Conservation (phyloP, 2,329 filamentous ascomycete genomes). For the Trichocomaceae sp. region DNA sequence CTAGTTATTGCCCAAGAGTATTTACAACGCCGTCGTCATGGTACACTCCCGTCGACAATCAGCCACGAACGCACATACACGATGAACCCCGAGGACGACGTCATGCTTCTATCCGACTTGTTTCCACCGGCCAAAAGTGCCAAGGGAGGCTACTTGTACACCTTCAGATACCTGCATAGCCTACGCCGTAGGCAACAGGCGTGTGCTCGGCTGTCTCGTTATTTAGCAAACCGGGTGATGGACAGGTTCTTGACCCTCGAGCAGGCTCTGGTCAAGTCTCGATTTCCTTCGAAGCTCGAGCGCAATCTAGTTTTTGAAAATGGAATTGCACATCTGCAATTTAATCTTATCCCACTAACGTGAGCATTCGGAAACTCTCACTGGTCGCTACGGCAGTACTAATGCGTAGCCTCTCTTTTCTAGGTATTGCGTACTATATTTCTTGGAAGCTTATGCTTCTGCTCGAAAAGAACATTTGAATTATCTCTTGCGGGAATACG, state of each 20-base stretch:
- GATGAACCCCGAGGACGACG: constrained; percentile 37
- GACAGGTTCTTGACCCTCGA: constrained; percentile 32
- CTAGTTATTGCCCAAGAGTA: constrained; percentile 37
- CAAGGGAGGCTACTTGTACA: constrained; percentile 33
- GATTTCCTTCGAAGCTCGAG: constrained; percentile 28
- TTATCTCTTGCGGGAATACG: constrained; percentile 31
- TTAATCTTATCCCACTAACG: constrained; percentile 37
- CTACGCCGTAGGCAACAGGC: constrained; percentile 33
- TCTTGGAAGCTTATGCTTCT: constrained; percentile 34
- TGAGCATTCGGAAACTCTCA: constrained; percentile 18
- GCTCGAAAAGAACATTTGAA: constrained; percentile 34
- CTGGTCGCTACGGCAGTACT: not conserved
- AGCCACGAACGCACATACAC: constrained; percentile 32
- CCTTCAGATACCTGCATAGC: constrained; percentile 35
- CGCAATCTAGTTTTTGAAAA: constrained; percentile 29
- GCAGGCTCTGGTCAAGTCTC: constrained; percentile 24
- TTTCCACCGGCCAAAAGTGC: constrained; percentile 34
- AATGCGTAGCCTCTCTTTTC: not conserved
- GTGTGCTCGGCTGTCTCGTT: constrained; percentile 35
- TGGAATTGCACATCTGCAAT: constrained; percentile 30
- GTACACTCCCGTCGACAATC: constrained; percentile 36
- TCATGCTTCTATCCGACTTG: constrained; percentile 38
- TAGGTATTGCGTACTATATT: constrained; percentile 39
- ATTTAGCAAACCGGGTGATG: constrained; percentile 37
- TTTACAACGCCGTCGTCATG: constrained; percentile 36